Evolutionary conservation across 345 rosid genomes (phyloP), one percentile per base, ranked within the genome.

Genomic region (Eucalyptus brandiana): DNA sequence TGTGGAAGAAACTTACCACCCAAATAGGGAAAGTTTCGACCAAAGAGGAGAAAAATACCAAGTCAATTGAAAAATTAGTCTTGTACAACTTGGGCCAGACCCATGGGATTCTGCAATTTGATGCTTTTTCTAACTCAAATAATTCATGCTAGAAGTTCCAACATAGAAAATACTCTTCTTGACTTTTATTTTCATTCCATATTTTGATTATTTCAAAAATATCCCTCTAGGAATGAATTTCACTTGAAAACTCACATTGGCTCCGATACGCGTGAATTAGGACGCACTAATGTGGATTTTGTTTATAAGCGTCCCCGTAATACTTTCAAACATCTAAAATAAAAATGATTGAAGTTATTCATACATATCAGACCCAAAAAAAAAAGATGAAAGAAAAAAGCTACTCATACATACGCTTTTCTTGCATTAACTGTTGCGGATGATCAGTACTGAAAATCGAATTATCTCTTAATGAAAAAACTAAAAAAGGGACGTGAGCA

Each of bases 71-170:
- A 76, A 76, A 76, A 12, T 21, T 40, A 37, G 8, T 40, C 58
- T 19, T 53, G 5, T 19, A 19, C 47, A 72, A 11, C 83, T 37
- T 72, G 26, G 81, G 45, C 10, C 15, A 19, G 93, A 86, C 93
- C 90, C 60, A 89, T 87, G 88, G 93, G 87, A 37, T 90, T 91
- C 89, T 69, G 93, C 47, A 92, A 93, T 48, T 94, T 88, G 44
- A 94, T 95, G 90, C 94, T 93, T 87, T 92, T 93, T 86, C 89
- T 89, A 21, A 92, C 93, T 32, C 93, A 93, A 87, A 89, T 87
- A 65, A 92, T 51, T 83, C 92, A 91, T 86, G 91, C 90, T 49
- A 93, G 89, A 88, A 21, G 83, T 72, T 40, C 40, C 83, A 6
- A 12, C 47, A 40, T 21, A 21, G 24, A 76, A 76, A 76, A 11